Base-by-base conservation (phyloP, 306 rosid species). In the Glycine tomentella region DNA sequence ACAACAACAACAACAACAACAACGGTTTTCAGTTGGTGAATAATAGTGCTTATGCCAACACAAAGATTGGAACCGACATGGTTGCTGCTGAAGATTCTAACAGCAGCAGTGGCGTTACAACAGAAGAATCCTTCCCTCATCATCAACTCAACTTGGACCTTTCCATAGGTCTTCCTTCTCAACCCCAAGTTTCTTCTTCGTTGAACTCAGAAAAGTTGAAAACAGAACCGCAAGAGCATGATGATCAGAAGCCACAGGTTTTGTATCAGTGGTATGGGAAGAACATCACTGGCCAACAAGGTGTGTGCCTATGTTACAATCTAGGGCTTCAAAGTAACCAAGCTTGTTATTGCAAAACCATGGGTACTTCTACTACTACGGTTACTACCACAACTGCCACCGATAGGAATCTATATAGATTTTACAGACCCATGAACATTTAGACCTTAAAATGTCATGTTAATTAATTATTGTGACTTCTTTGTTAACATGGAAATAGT, bases 61-160 rank as follows among this genome's bases (percentile, higher is more conserved):
- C 64, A 40, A 63, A 40, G 59, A 45, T 61, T 17, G 83, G 4
- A 48, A 73, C 52, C 9, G 80, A 86, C 7, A 4, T 75, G 33
- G 34, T 77, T 12, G 42, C 31, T 25, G 31, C 50, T 0, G 91
- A 88, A 51, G 87, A 90, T 74, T 88, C 94, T 34, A 90, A 79
- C 11, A 83, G 84, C 31, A 87, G 90, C 76, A 87, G 92, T 3
- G 85, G 83, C 2, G 75, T 83, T 46, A 90, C 83, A 9, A 76
- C 83, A 1, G 89, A 87, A 3, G 89, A 89, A 77, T 38, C 69
- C 1, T 20, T 16, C 12, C 77, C 78, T 69, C 44, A 48, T n/a
- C n/a, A n/a, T 64, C 53, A 52, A 36, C 75, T 90, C 57, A 90
- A 92, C 89, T 84, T 92, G 80, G 94, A 90, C 36, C 90, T 89